These are phyloP conservation scores for Teunomyces aglyptinius DNA, from an alignment of 805 yeast genomes.

Conservation along the genomic window DNA sequence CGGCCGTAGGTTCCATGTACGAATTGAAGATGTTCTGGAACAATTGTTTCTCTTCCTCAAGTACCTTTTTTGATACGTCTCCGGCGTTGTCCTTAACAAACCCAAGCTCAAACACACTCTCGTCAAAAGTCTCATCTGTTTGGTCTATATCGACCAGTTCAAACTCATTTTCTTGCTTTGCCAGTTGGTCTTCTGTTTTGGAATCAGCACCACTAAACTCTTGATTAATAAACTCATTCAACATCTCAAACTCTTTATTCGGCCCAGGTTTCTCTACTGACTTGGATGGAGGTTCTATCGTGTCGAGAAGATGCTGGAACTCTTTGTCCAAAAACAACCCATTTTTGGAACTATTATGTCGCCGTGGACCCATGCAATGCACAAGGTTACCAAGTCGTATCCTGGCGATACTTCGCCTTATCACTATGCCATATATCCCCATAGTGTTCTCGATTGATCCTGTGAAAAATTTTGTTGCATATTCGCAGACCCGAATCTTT, in stretches of 20 bases:
- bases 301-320: constrained; percentile 1
- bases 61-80: constrained; percentile 7
- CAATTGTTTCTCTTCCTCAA: constrained; percentile 21
- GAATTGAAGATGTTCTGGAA: constrained; percentile 26
- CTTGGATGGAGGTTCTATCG: background rate
- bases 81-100: background rate
- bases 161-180: constrained; percentile 6
- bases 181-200: background rate
- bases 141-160: constrained; percentile 12
- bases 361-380: background rate
- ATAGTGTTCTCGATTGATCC: background rate
- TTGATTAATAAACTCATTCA: constrained; percentile 11
- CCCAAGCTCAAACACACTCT: constrained; percentile 8
- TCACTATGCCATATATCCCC: background rate
- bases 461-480: background rate
- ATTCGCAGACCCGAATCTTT: background rate
- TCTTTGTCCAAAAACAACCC: background rate
- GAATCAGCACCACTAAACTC: constrained; percentile 6
- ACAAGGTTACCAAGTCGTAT: background rate
- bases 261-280: background rate
- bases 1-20: constrained; percentile 17
- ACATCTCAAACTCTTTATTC: constrained; percentile 10
- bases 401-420: background rate
- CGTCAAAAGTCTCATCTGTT: constrained; percentile 11
- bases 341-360: background rate